A percentile compares a stretch with the other conserved stretches of the same genome.
These are phyloP conservation scores for Solanum acaule DNA, from an alignment of 257 asterid species.

Conservation along the genomic window DNA sequence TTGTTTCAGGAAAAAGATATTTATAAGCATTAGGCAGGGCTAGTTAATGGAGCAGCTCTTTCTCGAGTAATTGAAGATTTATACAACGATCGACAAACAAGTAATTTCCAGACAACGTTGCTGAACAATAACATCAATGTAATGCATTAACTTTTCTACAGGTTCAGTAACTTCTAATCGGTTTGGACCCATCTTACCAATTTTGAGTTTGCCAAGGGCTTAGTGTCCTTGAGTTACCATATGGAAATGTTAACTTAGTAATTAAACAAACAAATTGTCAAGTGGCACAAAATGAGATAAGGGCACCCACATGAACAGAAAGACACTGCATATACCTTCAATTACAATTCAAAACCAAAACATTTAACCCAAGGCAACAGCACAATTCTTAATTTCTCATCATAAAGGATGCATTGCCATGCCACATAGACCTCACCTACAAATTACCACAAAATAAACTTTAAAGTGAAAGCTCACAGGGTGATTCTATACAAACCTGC, in stretches of 20 bases:
- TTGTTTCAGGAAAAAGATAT: background rate
- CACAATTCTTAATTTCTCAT: too few species aligned
- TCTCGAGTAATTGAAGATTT: background rate
- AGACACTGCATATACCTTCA: background rate
- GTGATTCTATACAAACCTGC: conserved; percentile 54
- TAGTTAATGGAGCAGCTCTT: background rate
- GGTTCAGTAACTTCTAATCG: background rate
- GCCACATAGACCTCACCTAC: background rate
- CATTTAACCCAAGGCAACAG: background rate
- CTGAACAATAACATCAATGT: background rate
- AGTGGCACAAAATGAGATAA: background rate
- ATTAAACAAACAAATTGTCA: background rate
- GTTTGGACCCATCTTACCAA: background rate
- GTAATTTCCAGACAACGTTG: background rate
- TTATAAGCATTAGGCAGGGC: background rate
- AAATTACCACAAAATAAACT: background rate
- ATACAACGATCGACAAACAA: background rate
- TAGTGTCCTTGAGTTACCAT: background rate
- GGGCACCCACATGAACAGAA: background rate
- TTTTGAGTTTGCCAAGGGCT: background rate
- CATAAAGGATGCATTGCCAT: too few species aligned
- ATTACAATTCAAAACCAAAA: background rate
- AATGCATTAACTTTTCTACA: background rate
- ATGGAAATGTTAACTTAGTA: background rate
- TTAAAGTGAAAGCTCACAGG: background rate